Percentiles rank a stretch among this genome's conserved stretches.
Conservation (phyloP, 2,329 filamentous ascomycete species). For the Tolypocladium pustulatum region DNA sequence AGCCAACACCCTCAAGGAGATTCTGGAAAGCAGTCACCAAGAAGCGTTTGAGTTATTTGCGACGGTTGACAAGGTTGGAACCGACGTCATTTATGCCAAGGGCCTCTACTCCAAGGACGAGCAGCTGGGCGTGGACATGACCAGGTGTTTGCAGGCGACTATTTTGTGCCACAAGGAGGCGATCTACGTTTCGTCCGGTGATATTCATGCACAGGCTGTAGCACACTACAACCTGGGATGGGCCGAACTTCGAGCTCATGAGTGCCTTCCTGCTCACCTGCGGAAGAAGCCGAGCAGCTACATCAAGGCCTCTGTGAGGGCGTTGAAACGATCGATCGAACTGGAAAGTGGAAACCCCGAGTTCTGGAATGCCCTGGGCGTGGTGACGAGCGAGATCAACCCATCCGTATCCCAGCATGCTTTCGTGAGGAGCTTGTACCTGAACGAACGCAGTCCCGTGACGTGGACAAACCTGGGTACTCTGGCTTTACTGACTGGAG, state of each 20-base stretch:
- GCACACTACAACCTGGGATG: slow-evolving; percentile 95
- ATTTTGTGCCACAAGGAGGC: slow-evolving; percentile 84
- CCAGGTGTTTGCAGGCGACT: slow-evolving; percentile 54
- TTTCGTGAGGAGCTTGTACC: slow-evolving; percentile 81
- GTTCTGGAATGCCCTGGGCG: slow-evolving; percentile 94
- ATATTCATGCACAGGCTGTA: slow-evolving; percentile 84
- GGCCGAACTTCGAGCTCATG: slow-evolving; percentile 77
- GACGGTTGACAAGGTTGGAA: slow-evolving; percentile 56
- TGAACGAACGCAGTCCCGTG: slow-evolving; percentile 78
- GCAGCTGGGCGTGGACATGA: slow-evolving; percentile 38
- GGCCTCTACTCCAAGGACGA: slow-evolving; percentile 36
- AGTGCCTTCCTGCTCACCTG: slow-evolving; percentile 43
- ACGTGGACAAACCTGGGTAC: slow-evolving; percentile 88
- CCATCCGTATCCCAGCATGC: slow-evolving; percentile 86
- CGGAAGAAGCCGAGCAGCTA: slow-evolving; percentile 55
- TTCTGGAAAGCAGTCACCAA: slow-evolving; percentile 47
- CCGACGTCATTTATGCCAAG: slow-evolving; percentile 32
- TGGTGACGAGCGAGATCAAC: slow-evolving; percentile 78
- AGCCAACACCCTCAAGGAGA: slow-evolving; percentile 36
- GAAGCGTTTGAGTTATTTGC: slow-evolving; percentile 50
- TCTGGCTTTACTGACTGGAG: slow-evolving; percentile 74
- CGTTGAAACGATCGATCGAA: slow-evolving; percentile 94
- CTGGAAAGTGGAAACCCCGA: slow-evolving; percentile 88
- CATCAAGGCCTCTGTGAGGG: slow-evolving; percentile 71
- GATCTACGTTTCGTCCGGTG: slow-evolving; percentile 59